Conservation (phyloP, 2,329 filamentous ascomycete species). For the Talaromyces sp. region DNA sequence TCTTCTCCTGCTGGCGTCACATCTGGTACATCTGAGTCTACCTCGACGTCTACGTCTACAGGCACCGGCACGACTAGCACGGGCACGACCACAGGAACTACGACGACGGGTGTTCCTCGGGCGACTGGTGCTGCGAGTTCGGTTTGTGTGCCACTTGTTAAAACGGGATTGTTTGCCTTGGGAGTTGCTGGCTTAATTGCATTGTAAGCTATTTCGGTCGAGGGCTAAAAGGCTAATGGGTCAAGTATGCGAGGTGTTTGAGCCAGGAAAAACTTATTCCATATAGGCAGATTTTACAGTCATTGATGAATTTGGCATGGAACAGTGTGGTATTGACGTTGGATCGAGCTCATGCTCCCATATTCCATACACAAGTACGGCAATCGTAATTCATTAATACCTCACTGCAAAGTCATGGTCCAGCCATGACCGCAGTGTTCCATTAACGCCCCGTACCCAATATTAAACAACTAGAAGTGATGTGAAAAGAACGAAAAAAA, state of each 20-base stretch:
- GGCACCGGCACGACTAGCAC: conserved; percentile 22
- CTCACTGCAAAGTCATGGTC: background rate
- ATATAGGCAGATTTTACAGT: background rate
- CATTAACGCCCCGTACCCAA: background rate
- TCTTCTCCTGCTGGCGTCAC: background rate
- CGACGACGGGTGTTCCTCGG: conserved; percentile 15
- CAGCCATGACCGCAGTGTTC: background rate
- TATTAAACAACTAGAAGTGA: background rate
- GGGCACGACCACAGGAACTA: conserved; percentile 20
- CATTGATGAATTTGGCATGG: background rate
- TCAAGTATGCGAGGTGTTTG: background rate
- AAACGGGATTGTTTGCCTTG: background rate
- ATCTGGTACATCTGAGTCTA: conserved; percentile 16
- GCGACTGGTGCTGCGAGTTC: background rate
- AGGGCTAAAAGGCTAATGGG: background rate
- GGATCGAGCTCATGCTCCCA: background rate
- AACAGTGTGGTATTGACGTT: background rate
- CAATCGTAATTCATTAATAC: background rate
- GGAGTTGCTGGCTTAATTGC: background rate
- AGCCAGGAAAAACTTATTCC: background rate
- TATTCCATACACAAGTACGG: background rate
- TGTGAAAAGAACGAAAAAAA: background rate
- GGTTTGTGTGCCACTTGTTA: background rate
- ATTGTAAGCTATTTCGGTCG: background rate
- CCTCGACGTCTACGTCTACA: conserved; percentile 3